A percentile compares a stretch with the other conserved stretches of the same genome.
Conservation (phyloP, 2,329 filamentous ascomycete species). For the Plenodomus lindquistii region DNA sequence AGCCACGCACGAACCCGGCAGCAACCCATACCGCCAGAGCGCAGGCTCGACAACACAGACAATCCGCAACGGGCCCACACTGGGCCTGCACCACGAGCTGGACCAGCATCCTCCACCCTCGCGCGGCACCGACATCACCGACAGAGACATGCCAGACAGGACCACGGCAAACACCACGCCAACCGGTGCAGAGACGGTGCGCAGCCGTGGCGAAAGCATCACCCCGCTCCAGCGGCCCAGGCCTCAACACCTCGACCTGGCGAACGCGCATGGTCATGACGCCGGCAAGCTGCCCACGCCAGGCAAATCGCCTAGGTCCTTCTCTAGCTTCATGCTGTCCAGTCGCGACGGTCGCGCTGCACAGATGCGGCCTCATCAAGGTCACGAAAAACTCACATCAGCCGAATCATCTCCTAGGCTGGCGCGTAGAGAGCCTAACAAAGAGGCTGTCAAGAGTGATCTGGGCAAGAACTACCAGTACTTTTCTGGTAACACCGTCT, state of each 20-base stretch:
- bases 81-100: slow-evolving; percentile 42
- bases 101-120: slow-evolving; percentile 61
- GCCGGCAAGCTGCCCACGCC: slow-evolving; percentile 60
- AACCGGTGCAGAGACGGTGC: slow-evolving; percentile 60
- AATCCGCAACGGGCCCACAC: slow-evolving; percentile 26
- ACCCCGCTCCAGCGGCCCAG: slow-evolving; percentile 69
- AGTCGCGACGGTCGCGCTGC: slow-evolving; percentile 56
- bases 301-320: slow-evolving; percentile 73
- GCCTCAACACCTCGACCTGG: slow-evolving; percentile 62
- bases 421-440: slow-evolving; percentile 48
- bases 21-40: slow-evolving; percentile 44
- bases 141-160: slow-evolving; percentile 71
- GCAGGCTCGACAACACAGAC: slow-evolving; percentile 41
- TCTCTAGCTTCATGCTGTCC: slow-evolving; percentile 74
- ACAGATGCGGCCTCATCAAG: slow-evolving; percentile 55
- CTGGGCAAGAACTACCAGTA: slow-evolving; percentile 83
- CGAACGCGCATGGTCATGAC: slow-evolving; percentile 61
- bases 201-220: slow-evolving; percentile 76
- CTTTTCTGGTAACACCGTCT: slow-evolving; percentile 90
- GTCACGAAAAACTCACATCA: slow-evolving; percentile 83
- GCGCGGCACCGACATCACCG: slow-evolving; percentile 79
- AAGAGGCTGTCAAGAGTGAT: slow-evolving; percentile 46
- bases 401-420: slow-evolving; percentile 74
- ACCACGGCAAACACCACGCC: slow-evolving; percentile 76
- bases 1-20: slow-evolving; percentile 33